Conservation (phyloP, 2,329 filamentous ascomycete species). For the Drechslera avenae region DNA sequence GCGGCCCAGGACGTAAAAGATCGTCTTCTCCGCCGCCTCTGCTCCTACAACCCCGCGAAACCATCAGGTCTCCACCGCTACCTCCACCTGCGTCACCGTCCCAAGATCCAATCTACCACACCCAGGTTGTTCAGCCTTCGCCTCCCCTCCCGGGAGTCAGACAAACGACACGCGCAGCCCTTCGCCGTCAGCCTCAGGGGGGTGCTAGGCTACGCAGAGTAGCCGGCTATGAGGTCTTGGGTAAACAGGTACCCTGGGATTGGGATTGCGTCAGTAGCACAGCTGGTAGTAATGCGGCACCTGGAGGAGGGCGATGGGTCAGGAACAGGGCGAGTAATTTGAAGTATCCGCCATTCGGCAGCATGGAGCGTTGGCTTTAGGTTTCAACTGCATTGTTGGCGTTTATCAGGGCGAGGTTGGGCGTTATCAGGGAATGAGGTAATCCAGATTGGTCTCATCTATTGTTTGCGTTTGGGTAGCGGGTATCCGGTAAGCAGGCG, state of each 20-base stretch:
- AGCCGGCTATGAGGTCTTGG: slow-evolving; percentile 40
- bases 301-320: slow-evolving; percentile 11
- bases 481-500: no score
- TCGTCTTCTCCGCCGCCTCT: slow-evolving; percentile 24
- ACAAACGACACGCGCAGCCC: slow-evolving; percentile 33
- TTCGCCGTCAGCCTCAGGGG: slow-evolving; percentile 24
- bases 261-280: slow-evolving; percentile 45
- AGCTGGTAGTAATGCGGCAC: slow-evolving; percentile 18
- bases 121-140: slow-evolving; percentile 31
- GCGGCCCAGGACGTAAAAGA: slow-evolving; percentile 29
- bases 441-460: no score
- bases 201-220: slow-evolving; percentile 31
- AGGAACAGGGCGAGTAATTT: slow-evolving; percentile 16
- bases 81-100: slow-evolving; percentile 13
- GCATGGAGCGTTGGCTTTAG: slow-evolving; percentile 33
- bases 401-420: no score
- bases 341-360: slow-evolving; percentile 38
- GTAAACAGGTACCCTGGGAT: slow-evolving; percentile 38
- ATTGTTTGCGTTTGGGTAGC: no score
- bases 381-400: neutral
- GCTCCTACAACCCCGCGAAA: slow-evolving; percentile 9
- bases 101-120: slow-evolving; percentile 36
- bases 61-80: slow-evolving; percentile 1
- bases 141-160: slow-evolving; percentile 23
- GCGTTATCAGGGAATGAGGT: no score